Conservation (phyloP, 495 filamentous ascomycete species). For the Xylaria telfairii region DNA sequence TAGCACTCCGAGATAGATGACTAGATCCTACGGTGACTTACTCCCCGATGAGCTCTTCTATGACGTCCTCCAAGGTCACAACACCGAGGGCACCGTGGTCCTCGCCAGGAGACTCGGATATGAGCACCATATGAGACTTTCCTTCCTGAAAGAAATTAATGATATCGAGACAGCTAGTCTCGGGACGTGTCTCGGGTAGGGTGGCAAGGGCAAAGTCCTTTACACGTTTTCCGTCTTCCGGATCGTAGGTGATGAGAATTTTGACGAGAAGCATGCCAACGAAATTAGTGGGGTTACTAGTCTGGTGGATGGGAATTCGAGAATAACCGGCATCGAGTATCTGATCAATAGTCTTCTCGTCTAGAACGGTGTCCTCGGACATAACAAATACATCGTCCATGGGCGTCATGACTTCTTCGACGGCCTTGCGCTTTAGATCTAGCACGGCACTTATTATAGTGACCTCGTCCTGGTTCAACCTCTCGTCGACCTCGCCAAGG, state of each 20-base stretch:
- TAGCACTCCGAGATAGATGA: not conserved
- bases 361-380: conserved; percentile 87
- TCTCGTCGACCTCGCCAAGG: conserved; percentile 82
- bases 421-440: conserved; percentile 94
- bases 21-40: conserved; percentile 52
- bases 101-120: conserved; percentile 87
- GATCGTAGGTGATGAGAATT: conserved; percentile 97
- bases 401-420: conserved; percentile 95
- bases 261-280: conserved; percentile 98
- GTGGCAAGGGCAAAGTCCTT: conserved; percentile 91
- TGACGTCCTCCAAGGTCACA: conserved; percentile 95
- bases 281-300: conserved; percentile 83
- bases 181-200: conserved; percentile 89
- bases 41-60: conserved; percentile 98
- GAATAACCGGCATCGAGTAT: conserved; percentile 95
- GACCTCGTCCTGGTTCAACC: conserved; percentile 95
- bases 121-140: conserved; percentile 98
- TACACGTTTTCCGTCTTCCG: conserved; percentile 85
- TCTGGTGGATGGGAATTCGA: conserved; percentile 89
- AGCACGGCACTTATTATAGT: conserved; percentile 97
- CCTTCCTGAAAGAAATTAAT: conserved; percentile 99
- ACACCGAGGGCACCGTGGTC: conserved; percentile 90
- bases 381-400: conserved; percentile 97
- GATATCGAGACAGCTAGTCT: conserved; percentile 96
- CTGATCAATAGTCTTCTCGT: conserved; percentile 89